phyloP scores from a whole-genome alignment of 805 yeast species.

The Candida michaelii region DNA sequence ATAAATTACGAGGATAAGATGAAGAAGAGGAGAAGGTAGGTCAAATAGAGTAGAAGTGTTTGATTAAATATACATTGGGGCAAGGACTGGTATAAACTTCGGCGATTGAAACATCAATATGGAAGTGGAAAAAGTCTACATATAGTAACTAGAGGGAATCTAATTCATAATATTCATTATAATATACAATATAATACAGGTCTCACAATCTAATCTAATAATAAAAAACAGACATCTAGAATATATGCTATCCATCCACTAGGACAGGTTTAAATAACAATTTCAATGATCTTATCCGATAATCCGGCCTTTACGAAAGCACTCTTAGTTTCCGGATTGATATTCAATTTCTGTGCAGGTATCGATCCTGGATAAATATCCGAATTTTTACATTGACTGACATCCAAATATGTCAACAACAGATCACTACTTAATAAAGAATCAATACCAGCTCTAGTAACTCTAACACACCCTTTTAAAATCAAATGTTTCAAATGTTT shows the following conservation, averaged over 20 bases:
- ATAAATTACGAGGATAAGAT: conserved; percentile 64
- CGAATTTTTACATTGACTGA: conserved; percentile 72
- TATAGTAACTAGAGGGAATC: too few relatives aligned
- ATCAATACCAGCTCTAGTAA: conserved; percentile 76
- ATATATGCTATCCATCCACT: too few relatives aligned
- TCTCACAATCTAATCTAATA: too few relatives aligned
- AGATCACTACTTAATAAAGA: conserved; percentile 57
- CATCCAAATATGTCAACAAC: conserved; percentile 52
- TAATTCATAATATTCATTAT: conserved; percentile 1
- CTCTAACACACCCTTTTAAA: conserved; percentile 71
- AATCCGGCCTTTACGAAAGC: conserved; percentile 59
- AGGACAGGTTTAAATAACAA: conserved; percentile 40
- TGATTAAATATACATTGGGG: too few relatives aligned
- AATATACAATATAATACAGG: conserved; percentile 11
- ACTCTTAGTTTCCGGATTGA: conserved; percentile 51
- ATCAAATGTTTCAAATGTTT: conserved; percentile 47
- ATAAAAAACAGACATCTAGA: too few relatives aligned
- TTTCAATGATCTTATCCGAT: conserved; percentile 55
- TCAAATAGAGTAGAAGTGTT: too few relatives aligned
- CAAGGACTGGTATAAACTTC: too few relatives aligned
- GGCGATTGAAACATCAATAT: too few relatives aligned
- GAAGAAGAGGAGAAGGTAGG: conserved; percentile 49
- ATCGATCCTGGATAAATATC: conserved; percentile 61
- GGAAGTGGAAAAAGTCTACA: too few relatives aligned
- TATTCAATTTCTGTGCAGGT: conserved; percentile 54